phyloP scores from a whole-genome alignment of 2,329 filamentous ascomycete genomes.

The Cladophialophora yegresii region DNA sequence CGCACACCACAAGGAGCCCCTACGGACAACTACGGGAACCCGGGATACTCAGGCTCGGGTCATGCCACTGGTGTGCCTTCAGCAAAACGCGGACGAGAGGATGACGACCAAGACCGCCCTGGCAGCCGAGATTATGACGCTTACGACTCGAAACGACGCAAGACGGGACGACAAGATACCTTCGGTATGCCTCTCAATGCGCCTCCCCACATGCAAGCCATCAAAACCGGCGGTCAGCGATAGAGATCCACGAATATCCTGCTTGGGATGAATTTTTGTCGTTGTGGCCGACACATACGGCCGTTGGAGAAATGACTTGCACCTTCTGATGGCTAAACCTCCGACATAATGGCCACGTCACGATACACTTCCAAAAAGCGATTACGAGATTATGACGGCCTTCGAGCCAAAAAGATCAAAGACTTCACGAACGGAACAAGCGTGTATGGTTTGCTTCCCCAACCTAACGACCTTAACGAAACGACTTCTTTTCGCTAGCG shows the following conservation, averaged over 20 bases:
- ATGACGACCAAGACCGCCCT: conserved; percentile 67
- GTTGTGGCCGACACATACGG: conserved; percentile 17
- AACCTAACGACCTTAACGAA: conserved; percentile 34
- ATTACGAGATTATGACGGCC: conserved; percentile 36
- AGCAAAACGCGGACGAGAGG: conserved; percentile 65
- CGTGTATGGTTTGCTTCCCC: conserved; percentile 32
- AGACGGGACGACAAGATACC: conserved; percentile 64
- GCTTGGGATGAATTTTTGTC: conserved; percentile 22
- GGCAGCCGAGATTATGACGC: conserved; percentile 61
- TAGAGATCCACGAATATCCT: conserved; percentile 14
- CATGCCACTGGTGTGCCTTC: conserved; percentile 65
- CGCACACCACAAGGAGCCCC: conserved; percentile 68
- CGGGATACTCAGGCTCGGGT: conserved; percentile 67
- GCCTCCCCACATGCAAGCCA: conserved; percentile 46
- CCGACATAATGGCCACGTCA: conserved; percentile 27
- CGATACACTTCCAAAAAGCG: conserved; percentile 34
- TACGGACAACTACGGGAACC: conserved; percentile 70
- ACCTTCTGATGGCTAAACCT: conserved; percentile 17
- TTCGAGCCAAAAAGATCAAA: conserved; percentile 33
- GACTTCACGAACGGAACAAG: conserved; percentile 34
- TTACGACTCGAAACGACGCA: conserved; percentile 72
- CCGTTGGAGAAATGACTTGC: conserved; percentile 27
- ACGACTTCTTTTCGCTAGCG: conserved; percentile 36
- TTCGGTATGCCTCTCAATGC: conserved; percentile 51
- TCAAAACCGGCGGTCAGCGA: conserved; percentile 46